phyloP scores from a whole-genome alignment of 225 moss, liverwort and hornwort species.

The Lunularia cruciata region DNA sequence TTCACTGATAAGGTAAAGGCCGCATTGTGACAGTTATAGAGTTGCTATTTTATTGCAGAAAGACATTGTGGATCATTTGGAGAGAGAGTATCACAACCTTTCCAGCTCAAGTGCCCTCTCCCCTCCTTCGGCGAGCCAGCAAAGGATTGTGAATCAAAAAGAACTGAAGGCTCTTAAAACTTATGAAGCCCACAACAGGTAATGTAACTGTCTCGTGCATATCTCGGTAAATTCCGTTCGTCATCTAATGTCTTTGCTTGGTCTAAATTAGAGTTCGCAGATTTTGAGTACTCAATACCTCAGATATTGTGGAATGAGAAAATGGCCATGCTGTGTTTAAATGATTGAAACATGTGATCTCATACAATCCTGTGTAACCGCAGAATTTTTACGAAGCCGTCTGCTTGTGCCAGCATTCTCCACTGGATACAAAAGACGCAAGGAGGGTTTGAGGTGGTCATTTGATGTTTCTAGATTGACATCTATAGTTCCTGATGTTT shows the following conservation, averaged over 20 bases:
- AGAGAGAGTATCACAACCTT: slow-evolving; percentile 54
- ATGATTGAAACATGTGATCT: neutral
- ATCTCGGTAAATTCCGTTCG: no score
- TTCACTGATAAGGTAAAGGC: no score
- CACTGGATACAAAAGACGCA: slow-evolving; percentile 42
- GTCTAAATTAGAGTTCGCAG: no score
- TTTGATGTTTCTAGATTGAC: neutral
- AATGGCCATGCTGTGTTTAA: no score
- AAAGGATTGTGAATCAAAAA: slow-evolving; percentile 47
- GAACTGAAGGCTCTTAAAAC: slow-evolving; percentile 66
- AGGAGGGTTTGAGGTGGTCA: slow-evolving; percentile 4
- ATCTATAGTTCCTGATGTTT: no score
- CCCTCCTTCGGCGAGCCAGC: slow-evolving; percentile 47
- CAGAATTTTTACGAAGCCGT: slow-evolving; percentile 34
- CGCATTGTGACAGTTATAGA: neutral
- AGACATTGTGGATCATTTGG: slow-evolving; percentile 56
- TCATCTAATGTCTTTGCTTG: no score
- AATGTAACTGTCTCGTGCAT: no score
- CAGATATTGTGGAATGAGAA: no score
- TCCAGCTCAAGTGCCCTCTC: slow-evolving; percentile 45
- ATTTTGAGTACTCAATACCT: no score
- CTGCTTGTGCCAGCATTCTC: slow-evolving; percentile 23
- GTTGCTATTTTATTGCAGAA: slow-evolving; percentile 38
- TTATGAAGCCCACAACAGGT: slow-evolving; percentile 67
- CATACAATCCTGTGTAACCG: neutral